Evolutionary conservation across 129 eudicot genomes (phyloP).

Genomic region (Silybum marianum): DNA sequence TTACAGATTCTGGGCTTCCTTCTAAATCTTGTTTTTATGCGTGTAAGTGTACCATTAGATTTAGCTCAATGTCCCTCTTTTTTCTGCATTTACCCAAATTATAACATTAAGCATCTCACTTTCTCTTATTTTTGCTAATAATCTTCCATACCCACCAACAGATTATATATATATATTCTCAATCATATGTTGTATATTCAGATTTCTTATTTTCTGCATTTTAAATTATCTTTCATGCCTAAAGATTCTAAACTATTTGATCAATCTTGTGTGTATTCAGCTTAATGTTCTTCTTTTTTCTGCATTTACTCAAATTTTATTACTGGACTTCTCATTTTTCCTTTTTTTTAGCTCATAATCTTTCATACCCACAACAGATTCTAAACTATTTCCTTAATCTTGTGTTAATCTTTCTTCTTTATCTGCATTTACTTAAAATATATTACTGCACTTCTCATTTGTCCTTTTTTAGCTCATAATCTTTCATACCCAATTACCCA

Average conservation of each 20-base stretch:
- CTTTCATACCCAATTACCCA: no score
- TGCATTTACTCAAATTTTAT: no score
- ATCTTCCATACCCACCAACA: no score
- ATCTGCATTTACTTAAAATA: no score
- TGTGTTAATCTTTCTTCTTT: neutral
- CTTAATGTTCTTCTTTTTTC: no score
- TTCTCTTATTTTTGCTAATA: neutral
- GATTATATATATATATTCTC: neutral
- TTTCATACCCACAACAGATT: neutral
- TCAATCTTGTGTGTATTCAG: no score
- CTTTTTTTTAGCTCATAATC: no score
- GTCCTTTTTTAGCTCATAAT: neutral
- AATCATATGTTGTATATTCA: constrained; percentile 2
- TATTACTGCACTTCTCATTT: no score
- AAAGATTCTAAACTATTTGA: no score
- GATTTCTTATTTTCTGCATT: neutral
- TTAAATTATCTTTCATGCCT: neutral
- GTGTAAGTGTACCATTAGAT: constrained; percentile 24
- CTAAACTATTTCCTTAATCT: constrained; percentile 8
- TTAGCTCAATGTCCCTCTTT: constrained; percentile 9
- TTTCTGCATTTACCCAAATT: neutral
- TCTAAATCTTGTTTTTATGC: constrained; percentile 9
- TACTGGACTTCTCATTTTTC: no score
- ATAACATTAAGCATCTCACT: neutral
- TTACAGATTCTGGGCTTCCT: constrained; percentile 14